These are phyloP conservation scores for Diaporthe destruens DNA, from an alignment of 2,329 filamentous ascomycete species.

Conservation along the genomic window DNA sequence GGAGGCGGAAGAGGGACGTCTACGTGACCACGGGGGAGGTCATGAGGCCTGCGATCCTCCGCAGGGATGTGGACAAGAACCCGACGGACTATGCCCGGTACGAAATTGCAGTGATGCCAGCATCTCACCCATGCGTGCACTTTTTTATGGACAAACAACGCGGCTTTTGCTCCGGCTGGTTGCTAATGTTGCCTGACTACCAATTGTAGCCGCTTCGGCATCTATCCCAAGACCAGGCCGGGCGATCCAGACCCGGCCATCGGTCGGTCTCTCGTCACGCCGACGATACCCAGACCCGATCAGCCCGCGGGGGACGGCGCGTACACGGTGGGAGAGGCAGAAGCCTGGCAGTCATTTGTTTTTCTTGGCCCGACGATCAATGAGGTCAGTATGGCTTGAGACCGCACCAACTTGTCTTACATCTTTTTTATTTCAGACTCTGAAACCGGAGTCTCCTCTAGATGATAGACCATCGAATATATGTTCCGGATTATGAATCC, in stretches of 20 bases:
- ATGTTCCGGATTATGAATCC: not conserved
- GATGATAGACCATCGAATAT: not conserved
- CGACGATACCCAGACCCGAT: not conserved
- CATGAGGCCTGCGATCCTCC: not conserved
- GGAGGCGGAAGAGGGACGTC: not conserved
- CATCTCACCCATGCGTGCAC: no score
- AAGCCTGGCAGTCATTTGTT: not conserved
- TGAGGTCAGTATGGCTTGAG: not conserved
- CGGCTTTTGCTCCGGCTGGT: not conserved
- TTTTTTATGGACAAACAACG: not conserved
- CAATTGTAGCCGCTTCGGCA: conserved; percentile 2
- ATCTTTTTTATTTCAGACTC: not conserved
- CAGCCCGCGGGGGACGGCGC: not conserved
- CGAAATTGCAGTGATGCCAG: not conserved
- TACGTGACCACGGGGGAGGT: not conserved
- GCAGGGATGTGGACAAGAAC: not conserved
- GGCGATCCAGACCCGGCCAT: not conserved
- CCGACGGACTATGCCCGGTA: not conserved
- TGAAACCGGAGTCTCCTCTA: not conserved
- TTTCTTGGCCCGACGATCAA: not conserved
- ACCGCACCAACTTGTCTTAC: no score
- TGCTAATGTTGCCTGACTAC: no score
- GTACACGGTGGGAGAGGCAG: not conserved
- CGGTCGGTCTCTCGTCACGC: not conserved
- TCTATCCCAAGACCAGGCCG: not conserved